phyloP scores from a whole-genome alignment of 163 green algal genomes.

The Scenedesmus sp. region DNA sequence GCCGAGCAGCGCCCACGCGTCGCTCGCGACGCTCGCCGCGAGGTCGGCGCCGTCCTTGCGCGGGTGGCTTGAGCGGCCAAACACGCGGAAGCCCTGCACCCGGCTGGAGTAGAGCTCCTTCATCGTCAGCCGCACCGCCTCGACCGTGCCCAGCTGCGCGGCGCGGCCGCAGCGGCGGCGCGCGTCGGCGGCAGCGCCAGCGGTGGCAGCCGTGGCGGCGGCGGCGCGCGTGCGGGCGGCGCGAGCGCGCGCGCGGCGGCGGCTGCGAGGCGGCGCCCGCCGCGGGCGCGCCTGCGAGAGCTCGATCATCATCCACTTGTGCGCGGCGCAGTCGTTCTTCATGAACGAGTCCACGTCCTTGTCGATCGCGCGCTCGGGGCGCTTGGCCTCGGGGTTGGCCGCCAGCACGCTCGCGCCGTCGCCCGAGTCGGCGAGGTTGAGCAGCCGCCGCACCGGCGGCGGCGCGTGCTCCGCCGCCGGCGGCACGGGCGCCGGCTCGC shows the following conservation, averaged over 20 bases:
- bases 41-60: slow-evolving; percentile 67
- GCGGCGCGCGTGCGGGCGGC: no score
- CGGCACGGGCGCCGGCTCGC: background rate
- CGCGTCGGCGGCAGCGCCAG: background rate
- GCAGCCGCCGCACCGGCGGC: slow-evolving; percentile 30
- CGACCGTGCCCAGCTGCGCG: slow-evolving; percentile 62
- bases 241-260: no score
- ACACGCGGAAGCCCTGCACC: slow-evolving; percentile 75
- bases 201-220: background rate
- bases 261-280: background rate
- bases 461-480: background rate
- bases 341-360: slow-evolving; percentile 84
- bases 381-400: slow-evolving; percentile 78
- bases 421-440: slow-evolving; percentile 42
- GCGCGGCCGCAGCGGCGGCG: background rate
- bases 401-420: slow-evolving; percentile 74
- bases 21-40: slow-evolving; percentile 55
- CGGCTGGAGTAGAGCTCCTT: slow-evolving; percentile 87
- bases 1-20: slow-evolving; percentile 75
- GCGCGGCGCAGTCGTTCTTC: slow-evolving; percentile 76
- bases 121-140: slow-evolving; percentile 71
- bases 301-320: slow-evolving; percentile 86
- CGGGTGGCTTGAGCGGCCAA: slow-evolving; percentile 75
- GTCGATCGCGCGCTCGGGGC: slow-evolving; percentile 75
- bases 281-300: slow-evolving; percentile 70